phyloP scores from a whole-genome alignment of 257 asterid genomes.

The Rhazya stricta region DNA sequence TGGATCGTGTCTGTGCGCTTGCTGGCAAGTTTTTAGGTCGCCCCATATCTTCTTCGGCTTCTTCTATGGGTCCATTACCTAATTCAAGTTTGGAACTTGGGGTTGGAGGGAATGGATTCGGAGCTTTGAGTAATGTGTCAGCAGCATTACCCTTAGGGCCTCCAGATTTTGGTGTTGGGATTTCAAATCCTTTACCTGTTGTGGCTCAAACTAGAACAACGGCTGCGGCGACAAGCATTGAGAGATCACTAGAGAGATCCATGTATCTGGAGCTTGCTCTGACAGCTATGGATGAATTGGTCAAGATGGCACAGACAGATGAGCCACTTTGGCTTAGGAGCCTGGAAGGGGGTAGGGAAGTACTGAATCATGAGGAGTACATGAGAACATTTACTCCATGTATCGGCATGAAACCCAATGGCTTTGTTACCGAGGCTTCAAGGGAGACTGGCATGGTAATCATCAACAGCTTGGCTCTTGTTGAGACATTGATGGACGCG shows the following conservation, averaged over 20 bases:
- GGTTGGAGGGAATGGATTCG: constrained; percentile 61
- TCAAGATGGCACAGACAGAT: constrained; percentile 64
- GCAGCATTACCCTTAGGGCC: constrained; percentile 37
- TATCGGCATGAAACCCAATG: constrained; percentile 48
- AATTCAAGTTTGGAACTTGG: constrained; percentile 72
- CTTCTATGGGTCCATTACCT: constrained; percentile 35
- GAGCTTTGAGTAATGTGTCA: constrained; percentile 26
- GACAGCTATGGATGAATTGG: constrained; percentile 81
- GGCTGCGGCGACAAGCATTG: constrained; percentile 24
- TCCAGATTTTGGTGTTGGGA: constrained; percentile 46
- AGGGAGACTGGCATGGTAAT: constrained; percentile 48
- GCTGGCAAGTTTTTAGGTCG: constrained; percentile 59
- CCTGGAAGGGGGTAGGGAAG: constrained; percentile 48
- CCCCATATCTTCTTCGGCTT: constrained; percentile 30
- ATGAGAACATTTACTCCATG: constrained; percentile 37
- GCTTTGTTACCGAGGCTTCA: constrained; percentile 48
- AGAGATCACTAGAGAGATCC: constrained; percentile 65
- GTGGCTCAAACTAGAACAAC: constrained; percentile 23
- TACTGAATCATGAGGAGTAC: constrained; percentile 46
- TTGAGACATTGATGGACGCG: constrained; percentile 53
- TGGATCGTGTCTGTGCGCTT: constrained; percentile 52
- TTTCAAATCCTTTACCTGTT: constrained; percentile 29
- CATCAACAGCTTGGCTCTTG: constrained; percentile 53
- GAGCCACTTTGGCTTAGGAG: constrained; percentile 78
- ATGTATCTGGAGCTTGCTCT: constrained; percentile 83